A percentile compares a stretch with the other conserved stretches of the same genome.
Evolutionary conservation across 352 stramenopile species (phyloP).

Genomic region (Plasmopara muralis): DNA sequence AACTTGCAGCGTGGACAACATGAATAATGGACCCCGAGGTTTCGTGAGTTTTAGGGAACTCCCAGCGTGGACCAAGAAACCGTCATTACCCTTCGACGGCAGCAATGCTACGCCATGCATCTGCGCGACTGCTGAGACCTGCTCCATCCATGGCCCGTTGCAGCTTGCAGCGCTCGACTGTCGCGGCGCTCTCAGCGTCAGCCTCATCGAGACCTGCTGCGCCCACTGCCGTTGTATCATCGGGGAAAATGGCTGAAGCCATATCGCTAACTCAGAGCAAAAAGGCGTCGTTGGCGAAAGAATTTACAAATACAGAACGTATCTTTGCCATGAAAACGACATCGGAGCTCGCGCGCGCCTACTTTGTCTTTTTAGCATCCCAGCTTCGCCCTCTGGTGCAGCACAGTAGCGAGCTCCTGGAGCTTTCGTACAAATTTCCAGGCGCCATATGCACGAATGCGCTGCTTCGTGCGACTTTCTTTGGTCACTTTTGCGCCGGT

Average conservation of each 20-base stretch:
- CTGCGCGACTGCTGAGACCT: slow-evolving; percentile 18
- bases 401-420: slow-evolving; percentile 82
- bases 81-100: slow-evolving; percentile 1
- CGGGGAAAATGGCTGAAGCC: slow-evolving; percentile 3
- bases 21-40: too few species aligned
- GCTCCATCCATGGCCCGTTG: slow-evolving; percentile 1
- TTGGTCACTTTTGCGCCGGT: slow-evolving; percentile 96
- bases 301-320: slow-evolving; percentile 73
- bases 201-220: slow-evolving; percentile 12
- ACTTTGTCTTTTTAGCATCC: slow-evolving; percentile 85
- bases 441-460: slow-evolving; percentile 83
- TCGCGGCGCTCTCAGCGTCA: slow-evolving; percentile 13
- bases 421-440: slow-evolving; percentile 73
- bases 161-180: slow-evolving; percentile 5
- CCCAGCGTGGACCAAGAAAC: too few species aligned
- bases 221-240: slow-evolving; percentile 11
- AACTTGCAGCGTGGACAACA: too few species aligned
- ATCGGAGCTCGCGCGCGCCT: slow-evolving; percentile 79
- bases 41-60: too few species aligned
- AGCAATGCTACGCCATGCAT: slow-evolving; percentile 17
- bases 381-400: slow-evolving; percentile 82
- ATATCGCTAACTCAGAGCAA: slow-evolving; percentile 7
- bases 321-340: slow-evolving; percentile 84
- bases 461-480: slow-evolving; percentile 92
- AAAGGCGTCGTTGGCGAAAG: slow-evolving; percentile 15